Percentiles rank a stretch among this genome's conserved stretches.
Conservation (phyloP, 257 asterid species). For the Scutellaria minor region DNA sequence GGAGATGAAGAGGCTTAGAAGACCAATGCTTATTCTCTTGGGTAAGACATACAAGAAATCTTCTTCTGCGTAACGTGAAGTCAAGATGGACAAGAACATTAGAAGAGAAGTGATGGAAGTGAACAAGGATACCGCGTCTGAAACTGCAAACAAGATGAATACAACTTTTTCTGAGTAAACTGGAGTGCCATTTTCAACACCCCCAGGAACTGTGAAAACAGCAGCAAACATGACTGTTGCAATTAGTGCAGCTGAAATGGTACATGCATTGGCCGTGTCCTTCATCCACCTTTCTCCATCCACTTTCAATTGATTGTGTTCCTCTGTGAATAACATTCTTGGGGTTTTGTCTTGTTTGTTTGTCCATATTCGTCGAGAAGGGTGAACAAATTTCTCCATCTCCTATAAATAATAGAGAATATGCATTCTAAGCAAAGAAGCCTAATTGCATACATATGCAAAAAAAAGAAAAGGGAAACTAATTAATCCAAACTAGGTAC, state of each 20-base stretch:
- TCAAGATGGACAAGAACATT: slow-evolving; percentile 33
- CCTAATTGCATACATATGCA: too few relatives aligned
- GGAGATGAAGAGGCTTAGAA: slow-evolving; percentile 14
- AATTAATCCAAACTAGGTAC: too few relatives aligned
- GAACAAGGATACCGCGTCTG: slow-evolving; percentile 27
- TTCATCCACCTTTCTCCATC: slow-evolving; percentile 37
- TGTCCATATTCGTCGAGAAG: neutral
- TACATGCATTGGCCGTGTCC: slow-evolving; percentile 18
- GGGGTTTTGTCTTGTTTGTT: neutral
- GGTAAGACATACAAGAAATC: slow-evolving; percentile 27
- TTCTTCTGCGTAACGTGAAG: slow-evolving; percentile 17
- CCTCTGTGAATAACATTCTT: slow-evolving; percentile 20
- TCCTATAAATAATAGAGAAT: slow-evolving; percentile 15
- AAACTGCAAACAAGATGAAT: slow-evolving; percentile 21
- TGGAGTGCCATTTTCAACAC: slow-evolving; percentile 2
- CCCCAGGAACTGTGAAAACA: slow-evolving; percentile 28
- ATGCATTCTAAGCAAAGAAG: too few relatives aligned
- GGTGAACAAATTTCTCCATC: slow-evolving; percentile 20
- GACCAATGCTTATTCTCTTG: slow-evolving; percentile 28
- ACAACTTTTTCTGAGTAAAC: neutral
- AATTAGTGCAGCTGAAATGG: slow-evolving; percentile 1
- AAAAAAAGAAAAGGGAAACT: too few relatives aligned
- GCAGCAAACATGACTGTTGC: slow-evolving; percentile 14
- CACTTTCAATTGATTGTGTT: slow-evolving; percentile 25
- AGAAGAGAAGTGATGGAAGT: slow-evolving; percentile 28